Conservation (phyloP, 1,139 yeast species). For the Yamadazyma aaseri region DNA sequence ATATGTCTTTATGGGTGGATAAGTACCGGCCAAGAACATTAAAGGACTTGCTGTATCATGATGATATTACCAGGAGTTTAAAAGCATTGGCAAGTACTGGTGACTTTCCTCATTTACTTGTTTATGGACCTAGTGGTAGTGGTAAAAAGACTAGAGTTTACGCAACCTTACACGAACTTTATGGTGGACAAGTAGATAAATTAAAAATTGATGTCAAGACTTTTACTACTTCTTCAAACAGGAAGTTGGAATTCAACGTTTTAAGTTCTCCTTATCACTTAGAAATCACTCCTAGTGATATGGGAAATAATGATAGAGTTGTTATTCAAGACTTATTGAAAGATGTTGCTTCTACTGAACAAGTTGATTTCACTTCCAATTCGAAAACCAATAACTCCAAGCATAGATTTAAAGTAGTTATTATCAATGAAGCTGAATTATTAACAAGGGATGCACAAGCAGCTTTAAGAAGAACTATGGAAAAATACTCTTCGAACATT, state of each 20-base stretch:
- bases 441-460: constrained; percentile 96
- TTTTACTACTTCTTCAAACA: constrained; percentile 65
- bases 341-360: constrained; percentile 94
- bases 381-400: constrained; percentile 28
- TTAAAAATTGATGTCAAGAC: constrained; percentile 88
- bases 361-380: constrained; percentile 62
- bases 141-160: constrained; percentile 95
- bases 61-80: constrained; percentile 60
- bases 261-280: constrained; percentile 87
- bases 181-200: constrained; percentile 77
- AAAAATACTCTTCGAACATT: constrained; percentile 85
- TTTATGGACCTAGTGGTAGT: constrained; percentile 95
- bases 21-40: constrained; percentile 80
- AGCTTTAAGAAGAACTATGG: constrained; percentile 97
- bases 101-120: constrained; percentile 88
- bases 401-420: constrained; percentile 85
- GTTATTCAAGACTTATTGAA: constrained; percentile 92
- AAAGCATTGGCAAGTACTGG: constrained; percentile 68
- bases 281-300: constrained; percentile 95
- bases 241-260: constrained; percentile 86
- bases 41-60: constrained; percentile 65
- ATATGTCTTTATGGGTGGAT: constrained; percentile 95
- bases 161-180: constrained; percentile 75
- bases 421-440: constrained; percentile 92
- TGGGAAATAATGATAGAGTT: constrained; percentile 92